Evolutionary conservation across 257 asterid genomes (phyloP), one percentile per base, ranked within the genome.

Genomic region (Ehretia macrophylla): DNA sequence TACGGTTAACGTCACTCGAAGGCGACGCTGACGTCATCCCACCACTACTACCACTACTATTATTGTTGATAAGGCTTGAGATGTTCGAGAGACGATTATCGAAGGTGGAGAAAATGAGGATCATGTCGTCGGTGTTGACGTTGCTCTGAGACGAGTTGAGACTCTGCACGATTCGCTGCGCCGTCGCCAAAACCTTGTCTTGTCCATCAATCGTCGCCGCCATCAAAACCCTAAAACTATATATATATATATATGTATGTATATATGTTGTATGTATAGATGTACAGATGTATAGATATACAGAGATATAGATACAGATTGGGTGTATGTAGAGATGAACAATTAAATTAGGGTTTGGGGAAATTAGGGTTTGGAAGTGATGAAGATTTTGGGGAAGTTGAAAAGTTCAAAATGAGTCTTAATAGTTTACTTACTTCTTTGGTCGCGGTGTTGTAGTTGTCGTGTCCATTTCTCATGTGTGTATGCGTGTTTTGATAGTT

Each of bases 81-180:
- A 90, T 83, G 35, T 73, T 71, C 17, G 96, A 85, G 32, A 90
- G 81, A 19, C 97, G 97, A 56, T 84, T 83, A 68, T 90, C 97
- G 75, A 86, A 84, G 22, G 77, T 59, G 32, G 97, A 87, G 68
- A 90, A 79, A 18, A 90, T 88, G 63, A 75, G 64, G 23, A 86
- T 74, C 96, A 90, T 85, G 54, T 89, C 95, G 52, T 79, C 90
- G 23, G 94, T 67, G 70, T 85, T 74, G 59, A 70, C 67, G 44
- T 76, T 71, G 9, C 84, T 42, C 47, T 42, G 78, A 20, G 92
- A 77, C 55, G 85, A 77, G 44, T 85, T 83, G 13, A 91, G 92
- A 10, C 88, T 82, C 79, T 84, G 82, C n/a, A 91, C 90, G 78
- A 91, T 88, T 84, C 87, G 91, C 75, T 85, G 95, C 18, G 95